Evolutionary conservation across 2,329 filamentous ascomycete species (phyloP), one percentile per base, ranked within the genome.

Genomic region (Helminthosporium solani): DNA sequence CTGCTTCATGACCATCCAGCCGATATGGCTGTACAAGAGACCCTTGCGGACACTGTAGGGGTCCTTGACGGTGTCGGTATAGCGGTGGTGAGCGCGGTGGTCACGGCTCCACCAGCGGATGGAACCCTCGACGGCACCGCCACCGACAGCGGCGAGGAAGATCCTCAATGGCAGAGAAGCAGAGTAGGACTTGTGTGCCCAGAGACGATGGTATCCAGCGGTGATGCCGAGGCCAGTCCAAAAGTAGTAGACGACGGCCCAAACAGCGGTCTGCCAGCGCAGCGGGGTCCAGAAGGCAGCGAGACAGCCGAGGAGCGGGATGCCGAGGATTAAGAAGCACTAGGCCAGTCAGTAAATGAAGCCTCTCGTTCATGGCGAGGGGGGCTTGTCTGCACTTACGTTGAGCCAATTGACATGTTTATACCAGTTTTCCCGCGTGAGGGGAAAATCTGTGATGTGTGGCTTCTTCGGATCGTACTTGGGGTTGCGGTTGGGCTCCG

Each of bases 331-430:
- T 71, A 96, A 82, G 57, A 78, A 81, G 51, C 88, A 84, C 75
- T 95, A 91, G 56, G 89, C 1, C 2, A 40, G 54, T 66, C 50
- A 64, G 62, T 20, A 5, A 14, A 20, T 14, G n/a, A n/a, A n/a
- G n/a, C n/a, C n/a, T n/a, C n/a, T n/a, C n/a, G 31, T 11, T 19
- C 9, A 5, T 15, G 12, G 18, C 23, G 30, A 7, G 2, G 12
- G 5, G 3, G 40, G 25, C 4, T 14, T 5, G 28, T 31, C 12
- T 6, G 12, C 28, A 40, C 64, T 80, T 61, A 88, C 85, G 72
- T 95, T 96, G 59, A 96, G 80, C 90, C 91, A 96, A 80, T 95
- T 90, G 78, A 96, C 81, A 68, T 96, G 90, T 75, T 92, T 86
- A 75, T 91, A 85, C 88, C 88, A 94, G 77, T 95, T 96, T 57